phyloP scores from a whole-genome alignment of 768 basidiomycete genomes.

The Trametes punicea region DNA sequence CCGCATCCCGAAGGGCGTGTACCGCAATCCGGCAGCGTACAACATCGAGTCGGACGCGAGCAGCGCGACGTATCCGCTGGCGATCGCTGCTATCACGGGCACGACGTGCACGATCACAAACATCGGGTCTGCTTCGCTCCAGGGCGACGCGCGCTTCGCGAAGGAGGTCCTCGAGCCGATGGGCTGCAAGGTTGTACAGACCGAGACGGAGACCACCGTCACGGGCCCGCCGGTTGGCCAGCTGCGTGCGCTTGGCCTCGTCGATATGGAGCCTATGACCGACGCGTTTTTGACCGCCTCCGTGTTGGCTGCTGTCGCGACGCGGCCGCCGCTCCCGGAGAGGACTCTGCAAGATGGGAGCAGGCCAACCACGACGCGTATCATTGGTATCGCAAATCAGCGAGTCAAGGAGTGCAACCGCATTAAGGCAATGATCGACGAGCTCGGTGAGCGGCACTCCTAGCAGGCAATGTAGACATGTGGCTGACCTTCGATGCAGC shows the following conservation, averaged over 20 bases:
- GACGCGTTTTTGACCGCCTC: conserved; percentile 97
- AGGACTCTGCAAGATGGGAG: conserved; percentile 38
- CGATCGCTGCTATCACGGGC: conserved; percentile 97
- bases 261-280: conserved; percentile 99
- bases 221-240: conserved; percentile 81
- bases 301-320: conserved; percentile 83
- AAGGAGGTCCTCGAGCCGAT: conserved; percentile 90
- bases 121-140: conserved; percentile 86
- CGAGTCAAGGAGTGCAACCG: conserved; percentile 98
- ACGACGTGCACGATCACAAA: conserved; percentile 90
- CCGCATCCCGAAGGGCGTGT: conserved; percentile 77
- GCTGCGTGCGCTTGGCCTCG: conserved; percentile 77
- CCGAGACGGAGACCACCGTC: conserved; percentile 85
- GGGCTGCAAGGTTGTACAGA: conserved; percentile 92
- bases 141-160: conserved; percentile 97
- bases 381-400: conserved; percentile 95
- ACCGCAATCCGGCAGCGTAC: conserved; percentile 76
- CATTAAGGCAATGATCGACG: conserved; percentile 94
- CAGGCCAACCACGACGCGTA: conserved; percentile 58
- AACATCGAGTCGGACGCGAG: conserved; percentile 94
- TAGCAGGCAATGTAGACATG: neutral
- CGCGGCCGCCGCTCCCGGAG: conserved; percentile 42
- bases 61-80: conserved; percentile 94
- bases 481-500: conserved; percentile 40
- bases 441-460: conserved; percentile 61